These are phyloP conservation scores for Pyrenophora tritici-repentis DNA, from an alignment of 2,329 filamentous ascomycete species.

Conservation along the genomic window DNA sequence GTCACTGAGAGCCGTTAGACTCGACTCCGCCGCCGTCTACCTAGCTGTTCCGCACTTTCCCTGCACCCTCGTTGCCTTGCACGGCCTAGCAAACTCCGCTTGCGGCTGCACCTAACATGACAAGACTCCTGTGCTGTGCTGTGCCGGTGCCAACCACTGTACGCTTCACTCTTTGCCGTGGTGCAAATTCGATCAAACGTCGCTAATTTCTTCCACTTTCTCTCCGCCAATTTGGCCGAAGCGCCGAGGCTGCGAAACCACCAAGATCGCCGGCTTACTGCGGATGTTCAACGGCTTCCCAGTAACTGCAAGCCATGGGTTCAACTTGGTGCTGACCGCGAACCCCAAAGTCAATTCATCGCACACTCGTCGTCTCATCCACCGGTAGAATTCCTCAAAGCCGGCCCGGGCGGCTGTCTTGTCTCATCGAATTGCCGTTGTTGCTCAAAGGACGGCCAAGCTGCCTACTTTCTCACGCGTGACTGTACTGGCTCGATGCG, in stretches of 20 bases:
- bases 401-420: conserved; percentile 6
- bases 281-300: conserved; percentile 5
- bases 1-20: too few species aligned
- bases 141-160: conserved; percentile 10
- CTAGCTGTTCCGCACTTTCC: too few species aligned
- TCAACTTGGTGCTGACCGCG: conserved; percentile 4
- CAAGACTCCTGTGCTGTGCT: too few species aligned
- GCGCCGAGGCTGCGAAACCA: conserved; percentile 12
- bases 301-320: conserved; percentile 11
- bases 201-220: conserved; percentile 15
- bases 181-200: conserved; percentile 8
- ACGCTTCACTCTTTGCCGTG: conserved; percentile 6
- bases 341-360: conserved; percentile 7
- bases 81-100: too few species aligned
- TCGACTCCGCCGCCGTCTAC: too few species aligned
- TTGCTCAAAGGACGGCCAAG: conserved; percentile 2
- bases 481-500: conserved; percentile 27
- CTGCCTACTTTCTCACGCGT: conserved; percentile 12
- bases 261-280: conserved; percentile 8
- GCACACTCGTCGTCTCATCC: conserved; percentile 4
- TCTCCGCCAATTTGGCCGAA: conserved; percentile 20
- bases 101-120: too few species aligned
- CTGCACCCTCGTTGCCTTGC: too few species aligned
- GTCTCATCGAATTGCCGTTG: conserved; percentile 9
- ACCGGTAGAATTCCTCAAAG: conserved; percentile 3